phyloP scores from a whole-genome alignment of 1,284 basidiomycete genomes.

The Jaminaea rosea region DNA sequence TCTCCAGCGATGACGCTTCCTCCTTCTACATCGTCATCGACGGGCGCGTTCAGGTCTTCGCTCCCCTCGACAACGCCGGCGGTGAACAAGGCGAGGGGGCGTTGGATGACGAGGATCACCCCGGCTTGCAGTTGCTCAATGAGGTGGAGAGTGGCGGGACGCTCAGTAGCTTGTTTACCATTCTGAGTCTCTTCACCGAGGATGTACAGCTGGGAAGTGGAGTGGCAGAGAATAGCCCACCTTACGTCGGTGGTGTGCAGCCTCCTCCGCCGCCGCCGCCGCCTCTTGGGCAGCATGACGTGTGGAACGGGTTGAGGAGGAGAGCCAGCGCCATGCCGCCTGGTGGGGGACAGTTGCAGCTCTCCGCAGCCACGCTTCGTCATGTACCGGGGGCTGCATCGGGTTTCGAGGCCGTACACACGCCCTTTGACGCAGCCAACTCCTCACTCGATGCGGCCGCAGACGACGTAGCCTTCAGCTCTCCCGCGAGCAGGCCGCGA shows the following conservation, averaged over 20 bases:
- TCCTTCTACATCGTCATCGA: slow-evolving; percentile 47
- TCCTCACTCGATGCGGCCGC: slow-evolving; percentile 11
- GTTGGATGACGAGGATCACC: slow-evolving; percentile 30
- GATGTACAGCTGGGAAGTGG: slow-evolving; percentile 82
- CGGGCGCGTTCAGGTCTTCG: slow-evolving; percentile 44
- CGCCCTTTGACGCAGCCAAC: not conserved
- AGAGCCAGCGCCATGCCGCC: not conserved
- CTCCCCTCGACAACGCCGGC: slow-evolving; percentile 18
- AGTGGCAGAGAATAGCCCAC: no score
- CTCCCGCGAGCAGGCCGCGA: not conserved
- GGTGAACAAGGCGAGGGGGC: slow-evolving; percentile 1
- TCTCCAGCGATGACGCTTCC: slow-evolving; percentile 35
- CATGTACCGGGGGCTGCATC: slow-evolving; percentile 25
- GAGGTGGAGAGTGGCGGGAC: slow-evolving; percentile 55
- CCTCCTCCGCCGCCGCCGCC: slow-evolving; percentile 3
- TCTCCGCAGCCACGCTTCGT: slow-evolving; percentile 27
- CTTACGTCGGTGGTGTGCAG: no score
- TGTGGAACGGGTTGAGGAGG: not conserved
- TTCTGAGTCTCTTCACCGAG: slow-evolving; percentile 89
- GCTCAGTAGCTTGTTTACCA: slow-evolving; percentile 88
- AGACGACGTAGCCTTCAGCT: not conserved
- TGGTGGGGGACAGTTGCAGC: slow-evolving; percentile 21
- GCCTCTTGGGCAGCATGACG: no score
- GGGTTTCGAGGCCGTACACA: not conserved
- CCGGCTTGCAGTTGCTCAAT: slow-evolving; percentile 42